Conservation (phyloP, 768 basidiomycete genomes). For the Mycena pura region DNA sequence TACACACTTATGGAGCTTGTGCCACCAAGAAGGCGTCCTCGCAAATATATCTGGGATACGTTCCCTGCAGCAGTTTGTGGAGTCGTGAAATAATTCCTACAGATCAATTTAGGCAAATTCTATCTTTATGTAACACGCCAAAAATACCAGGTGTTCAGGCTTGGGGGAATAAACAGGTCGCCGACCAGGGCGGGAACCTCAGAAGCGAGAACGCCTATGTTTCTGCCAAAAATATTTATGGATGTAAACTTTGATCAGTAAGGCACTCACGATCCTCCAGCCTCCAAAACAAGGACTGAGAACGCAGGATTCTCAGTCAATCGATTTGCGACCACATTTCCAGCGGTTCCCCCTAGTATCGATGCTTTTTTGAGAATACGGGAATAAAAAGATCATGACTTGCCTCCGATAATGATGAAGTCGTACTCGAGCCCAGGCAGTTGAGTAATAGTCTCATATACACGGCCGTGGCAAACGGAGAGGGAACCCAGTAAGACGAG, state of each 20-base stretch:
- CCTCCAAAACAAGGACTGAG: conserved; percentile 28
- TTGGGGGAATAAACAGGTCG: not conserved
- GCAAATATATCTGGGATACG: conserved; percentile 29
- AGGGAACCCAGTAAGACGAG: not conserved
- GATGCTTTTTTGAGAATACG: not conserved
- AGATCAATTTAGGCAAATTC: not conserved
- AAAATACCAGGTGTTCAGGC: conserved; percentile 9
- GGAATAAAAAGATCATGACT: not conserved
- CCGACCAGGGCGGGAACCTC: conserved; percentile 12
- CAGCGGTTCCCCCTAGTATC: conserved; percentile 22
- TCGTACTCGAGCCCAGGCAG: conserved; percentile 10
- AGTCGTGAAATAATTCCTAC: conserved; percentile 26
- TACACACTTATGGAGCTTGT: conserved; percentile 37
- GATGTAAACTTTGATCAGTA: not conserved
- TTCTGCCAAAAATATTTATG: not conserved
- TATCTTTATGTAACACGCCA: too few relatives aligned
- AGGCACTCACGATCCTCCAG: conserved; percentile 5
- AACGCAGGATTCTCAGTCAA: conserved; percentile 25
- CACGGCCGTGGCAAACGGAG: not conserved
- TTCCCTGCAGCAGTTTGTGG: conserved; percentile 34
- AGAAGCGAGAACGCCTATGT: conserved; percentile 13
- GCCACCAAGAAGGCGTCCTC: conserved; percentile 40
- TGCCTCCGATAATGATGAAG: conserved; percentile 18
- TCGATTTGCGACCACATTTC: conserved; percentile 21
- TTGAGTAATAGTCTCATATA: conserved; percentile 7